Evolutionary conservation across 2,329 filamentous ascomycete species (phyloP).

Genomic region (Fusarium coffeatum): DNA sequence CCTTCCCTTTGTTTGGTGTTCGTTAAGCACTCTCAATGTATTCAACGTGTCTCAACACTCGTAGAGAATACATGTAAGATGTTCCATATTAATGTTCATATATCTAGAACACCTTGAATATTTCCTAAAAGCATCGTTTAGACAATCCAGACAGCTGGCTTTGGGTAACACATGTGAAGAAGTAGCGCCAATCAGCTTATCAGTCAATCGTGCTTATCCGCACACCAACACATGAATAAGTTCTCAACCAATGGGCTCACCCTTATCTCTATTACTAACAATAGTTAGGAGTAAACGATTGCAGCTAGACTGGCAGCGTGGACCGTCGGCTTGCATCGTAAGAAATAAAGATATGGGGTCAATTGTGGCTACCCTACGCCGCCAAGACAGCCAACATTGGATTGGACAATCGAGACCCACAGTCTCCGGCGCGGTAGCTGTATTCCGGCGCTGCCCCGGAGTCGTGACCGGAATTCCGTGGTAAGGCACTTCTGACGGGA

Average conservation of each 20-base stretch:
- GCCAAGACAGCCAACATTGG: neutral
- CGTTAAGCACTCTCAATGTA: neutral
- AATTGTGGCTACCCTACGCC: neutral
- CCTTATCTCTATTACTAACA: neutral
- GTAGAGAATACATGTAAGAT: neutral
- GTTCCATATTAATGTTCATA: neutral
- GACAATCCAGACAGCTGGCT: fast-evolving
- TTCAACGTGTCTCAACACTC: neutral
- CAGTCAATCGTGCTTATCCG: neutral
- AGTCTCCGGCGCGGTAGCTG: neutral
- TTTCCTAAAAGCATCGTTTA: fast-evolving
- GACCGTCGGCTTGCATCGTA: neutral
- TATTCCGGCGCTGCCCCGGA: conserved; percentile 1
- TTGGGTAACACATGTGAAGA: neutral
- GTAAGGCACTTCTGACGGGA: neutral
- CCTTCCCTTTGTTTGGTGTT: neutral
- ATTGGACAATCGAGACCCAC: neutral
- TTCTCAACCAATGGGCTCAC: neutral
- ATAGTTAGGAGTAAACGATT: neutral
- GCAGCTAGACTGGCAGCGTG: neutral
- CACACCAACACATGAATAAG: neutral
- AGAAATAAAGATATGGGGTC: neutral
- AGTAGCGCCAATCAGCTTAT: neutral
- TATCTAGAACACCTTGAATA: neutral
- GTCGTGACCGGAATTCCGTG: conserved; percentile 3